These are phyloP conservation scores for Hypoxylon rubiginosum DNA, from an alignment of 2,329 filamentous ascomycete species.

Conservation along the genomic window DNA sequence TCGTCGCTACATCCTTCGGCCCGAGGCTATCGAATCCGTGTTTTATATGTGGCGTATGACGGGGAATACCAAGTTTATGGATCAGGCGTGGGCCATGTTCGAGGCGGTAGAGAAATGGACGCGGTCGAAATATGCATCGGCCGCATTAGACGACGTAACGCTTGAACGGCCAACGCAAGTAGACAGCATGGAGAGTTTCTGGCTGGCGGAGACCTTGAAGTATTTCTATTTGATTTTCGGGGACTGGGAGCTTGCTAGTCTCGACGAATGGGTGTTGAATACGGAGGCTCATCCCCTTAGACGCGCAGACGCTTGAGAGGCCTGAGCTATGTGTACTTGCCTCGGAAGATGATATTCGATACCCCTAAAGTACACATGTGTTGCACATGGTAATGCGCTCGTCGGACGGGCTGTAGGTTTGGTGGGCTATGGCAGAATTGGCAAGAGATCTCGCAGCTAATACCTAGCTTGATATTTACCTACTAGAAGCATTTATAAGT, in stretches of 20 bases:
- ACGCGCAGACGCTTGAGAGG: conserved; percentile 49
- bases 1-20: conserved; percentile 74
- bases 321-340: conserved; percentile 1
- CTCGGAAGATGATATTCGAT: conserved; percentile 21
- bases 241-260: conserved; percentile 68
- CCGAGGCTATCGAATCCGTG: conserved; percentile 85
- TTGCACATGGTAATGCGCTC: conserved; percentile 5
- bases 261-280: conserved; percentile 74
- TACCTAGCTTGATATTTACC: neutral
- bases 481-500: neutral
- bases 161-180: conserved; percentile 47
- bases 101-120: conserved; percentile 72
- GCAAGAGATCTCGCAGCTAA: neutral
- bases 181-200: conserved; percentile 79
- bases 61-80: conserved; percentile 73
- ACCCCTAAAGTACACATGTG: conserved; percentile 18
- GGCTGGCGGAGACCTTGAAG: conserved; percentile 77
- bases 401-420: neutral
- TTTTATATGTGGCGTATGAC: conserved; percentile 84
- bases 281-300: conserved; percentile 68
- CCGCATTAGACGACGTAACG: conserved; percentile 75
- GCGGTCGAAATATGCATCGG: conserved; percentile 72
- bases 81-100: conserved; percentile 83
- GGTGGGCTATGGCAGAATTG: neutral
- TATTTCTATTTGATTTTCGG: conserved; percentile 75